These are phyloP conservation scores for Fusarium pseudonygamai DNA, from an alignment of 2,329 filamentous ascomycete genomes.

Conservation along the genomic window DNA sequence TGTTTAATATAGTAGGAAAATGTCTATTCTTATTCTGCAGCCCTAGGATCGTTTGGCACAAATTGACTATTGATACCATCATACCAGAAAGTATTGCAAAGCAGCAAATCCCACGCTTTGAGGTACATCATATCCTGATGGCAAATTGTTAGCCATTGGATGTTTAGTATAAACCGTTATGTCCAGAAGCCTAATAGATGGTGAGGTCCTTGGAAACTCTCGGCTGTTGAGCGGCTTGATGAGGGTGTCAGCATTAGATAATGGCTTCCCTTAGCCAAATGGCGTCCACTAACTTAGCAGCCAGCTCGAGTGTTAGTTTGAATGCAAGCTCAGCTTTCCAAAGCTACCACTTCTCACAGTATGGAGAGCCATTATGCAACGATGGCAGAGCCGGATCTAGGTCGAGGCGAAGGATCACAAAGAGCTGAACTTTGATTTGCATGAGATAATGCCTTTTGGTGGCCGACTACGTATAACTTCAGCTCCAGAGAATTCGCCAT, in stretches of 20 bases:
- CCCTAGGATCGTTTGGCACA: background rate
- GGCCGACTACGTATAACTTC: background rate
- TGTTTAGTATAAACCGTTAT: rapidly evolving
- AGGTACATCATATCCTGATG: too few relatives aligned
- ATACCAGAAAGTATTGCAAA: background rate
- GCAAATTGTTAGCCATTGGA: too few relatives aligned
- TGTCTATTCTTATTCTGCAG: background rate
- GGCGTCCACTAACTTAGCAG: background rate
- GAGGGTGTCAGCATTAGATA: background rate
- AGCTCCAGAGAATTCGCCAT: rapidly evolving
- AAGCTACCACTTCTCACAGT: background rate
- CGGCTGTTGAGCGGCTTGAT: background rate
- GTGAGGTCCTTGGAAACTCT: background rate
- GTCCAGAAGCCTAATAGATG: rapidly evolving
- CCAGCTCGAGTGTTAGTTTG: background rate
- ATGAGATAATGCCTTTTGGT: background rate
- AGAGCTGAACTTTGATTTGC: too few relatives aligned
- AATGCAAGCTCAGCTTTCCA: too few relatives aligned
- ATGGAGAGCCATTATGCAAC: background rate
- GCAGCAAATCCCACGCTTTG: too few relatives aligned
- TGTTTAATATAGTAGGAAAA: too few relatives aligned
- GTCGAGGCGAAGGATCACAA: too few relatives aligned
- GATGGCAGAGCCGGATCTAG: background rate
- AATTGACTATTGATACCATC: background rate
- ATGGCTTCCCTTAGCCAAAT: background rate